These are phyloP conservation scores for Acanthamoeba castellanii DNA, from an alignment of 208 protist genomes.

Conservation along the genomic window DNA sequence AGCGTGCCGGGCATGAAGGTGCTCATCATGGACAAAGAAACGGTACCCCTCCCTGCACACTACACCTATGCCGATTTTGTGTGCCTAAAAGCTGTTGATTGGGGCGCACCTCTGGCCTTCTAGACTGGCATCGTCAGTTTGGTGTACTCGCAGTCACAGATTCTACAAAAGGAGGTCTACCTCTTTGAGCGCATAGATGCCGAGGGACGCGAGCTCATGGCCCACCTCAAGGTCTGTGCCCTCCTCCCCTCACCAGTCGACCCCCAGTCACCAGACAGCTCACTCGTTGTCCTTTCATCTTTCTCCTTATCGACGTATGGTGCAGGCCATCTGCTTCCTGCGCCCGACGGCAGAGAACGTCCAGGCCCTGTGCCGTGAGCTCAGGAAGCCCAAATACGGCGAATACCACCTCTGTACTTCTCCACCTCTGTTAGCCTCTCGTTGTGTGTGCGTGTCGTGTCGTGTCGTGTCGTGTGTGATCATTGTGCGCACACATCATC, in stretches of 20 bases:
- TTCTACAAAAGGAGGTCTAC: slow-evolving; percentile 97
- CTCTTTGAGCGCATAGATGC: slow-evolving; percentile 94
- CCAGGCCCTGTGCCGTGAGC: slow-evolving; percentile 91
- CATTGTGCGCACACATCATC: neutral
- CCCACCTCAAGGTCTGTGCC: slow-evolving; percentile 92
- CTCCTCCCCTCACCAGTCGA: neutral
- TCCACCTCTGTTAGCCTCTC: neutral
- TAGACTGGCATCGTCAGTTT: slow-evolving; percentile 94
- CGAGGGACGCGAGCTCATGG: slow-evolving; percentile 92
- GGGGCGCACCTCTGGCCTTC: neutral
- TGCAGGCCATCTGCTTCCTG: slow-evolving; percentile 83
- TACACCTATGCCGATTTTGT: no score
- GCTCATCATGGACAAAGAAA: slow-evolving; percentile 96
- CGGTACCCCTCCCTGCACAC: slow-evolving; percentile 78
- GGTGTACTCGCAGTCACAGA: slow-evolving; percentile 94
- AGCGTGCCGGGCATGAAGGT: slow-evolving; percentile 94
- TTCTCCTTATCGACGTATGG: neutral
- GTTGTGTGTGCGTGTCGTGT: neutral
- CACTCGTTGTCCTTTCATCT: neutral
- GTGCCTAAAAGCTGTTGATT: neutral
- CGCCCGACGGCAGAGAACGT: slow-evolving; percentile 94
- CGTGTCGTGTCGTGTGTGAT: no score
- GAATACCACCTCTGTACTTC: slow-evolving; percentile 91
- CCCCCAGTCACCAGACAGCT: neutral
- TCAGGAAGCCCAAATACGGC: slow-evolving; percentile 91